Evolutionary conservation across 1,139 yeast species (phyloP), one percentile per base, ranked within the genome.

Genomic region (Pichia sp.): DNA sequence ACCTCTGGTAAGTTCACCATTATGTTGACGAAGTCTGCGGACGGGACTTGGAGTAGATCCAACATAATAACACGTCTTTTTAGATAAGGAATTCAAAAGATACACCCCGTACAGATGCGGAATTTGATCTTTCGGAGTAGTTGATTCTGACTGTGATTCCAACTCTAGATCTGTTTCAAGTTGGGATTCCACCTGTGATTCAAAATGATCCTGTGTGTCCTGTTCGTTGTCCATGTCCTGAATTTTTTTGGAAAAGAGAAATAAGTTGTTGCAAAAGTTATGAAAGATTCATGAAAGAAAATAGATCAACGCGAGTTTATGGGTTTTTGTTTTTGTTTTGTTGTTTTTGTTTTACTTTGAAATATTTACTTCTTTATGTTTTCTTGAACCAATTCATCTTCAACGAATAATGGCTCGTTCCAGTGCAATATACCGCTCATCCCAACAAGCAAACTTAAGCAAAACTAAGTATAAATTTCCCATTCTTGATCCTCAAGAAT

Each of bases 31-130:
- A 6, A 85, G 63, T 36, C 95, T 57, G 44, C 89, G 60, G 1
- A 64, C 55, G 0, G 93, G 91, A 53, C 81, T 72, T 0, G 91
- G 89, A 0, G 91, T 81, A 1, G 91, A 82, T 1, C 94, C 94
- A 5, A 84, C 71, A 53, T 84, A 84, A 51, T 77, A 77, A 6
- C 81, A 72, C 32, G 66, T 64, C 11, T 75, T 74, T 50, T 72
- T 74, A 2, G 74, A 69, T 6, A 68, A 54, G 0, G 88, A 80
- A 49, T 76, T 77, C 14, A 84, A 63, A 6, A 84, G 61, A 54
- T 83, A 83, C 35, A 84, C 85, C 36, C 84, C 76, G 57, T 83
- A 83, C 48, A 80, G 57, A 57, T 14, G 45, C 23, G 50, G 53
- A 15, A 40, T 41, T 19, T 18, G 9, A 33, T 40, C 23, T 13